Evolutionary conservation across 2,329 filamentous ascomycete genomes (phyloP).

Genomic region (Penicillium frequentans): DNA sequence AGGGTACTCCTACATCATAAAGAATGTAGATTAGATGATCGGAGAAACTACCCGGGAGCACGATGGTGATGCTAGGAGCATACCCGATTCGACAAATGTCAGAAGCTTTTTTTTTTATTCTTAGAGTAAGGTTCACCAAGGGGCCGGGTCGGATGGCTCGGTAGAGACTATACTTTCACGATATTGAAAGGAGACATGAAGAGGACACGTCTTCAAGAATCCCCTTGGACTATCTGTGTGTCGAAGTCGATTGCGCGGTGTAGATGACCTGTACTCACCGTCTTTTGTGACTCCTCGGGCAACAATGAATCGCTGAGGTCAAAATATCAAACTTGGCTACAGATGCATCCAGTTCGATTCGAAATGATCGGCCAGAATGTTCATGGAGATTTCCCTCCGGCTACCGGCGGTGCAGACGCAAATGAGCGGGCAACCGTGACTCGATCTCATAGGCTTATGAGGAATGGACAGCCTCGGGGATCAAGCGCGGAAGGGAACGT

Average conservation of each 20-base stretch:
- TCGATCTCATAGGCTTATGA: not conserved
- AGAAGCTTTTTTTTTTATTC: not conserved
- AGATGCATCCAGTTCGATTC: slow-evolving; percentile 16
- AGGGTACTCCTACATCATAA: slow-evolving; percentile 5
- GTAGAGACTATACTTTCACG: slow-evolving; percentile 1
- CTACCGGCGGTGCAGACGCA: slow-evolving; percentile 24
- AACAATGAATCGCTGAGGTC: slow-evolving; percentile 15
- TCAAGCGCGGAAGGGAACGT: not conserved
- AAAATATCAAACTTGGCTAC: slow-evolving; percentile 23
- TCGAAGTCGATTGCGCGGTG: not conserved
- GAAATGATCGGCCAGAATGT: slow-evolving; percentile 15
- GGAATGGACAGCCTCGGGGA: not conserved
- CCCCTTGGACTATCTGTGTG: not conserved
- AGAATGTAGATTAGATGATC: slow-evolving; percentile 6
- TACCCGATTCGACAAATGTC: not conserved
- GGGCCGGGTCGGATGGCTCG: not conserved
- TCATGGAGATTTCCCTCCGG: slow-evolving; percentile 7
- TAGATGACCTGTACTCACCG: slow-evolving; percentile 22
- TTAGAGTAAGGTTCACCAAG: slow-evolving; percentile 1
- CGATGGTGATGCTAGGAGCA: not conserved
- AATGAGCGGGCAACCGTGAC: slow-evolving; percentile 13
- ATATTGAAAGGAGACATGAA: not conserved
- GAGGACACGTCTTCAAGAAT: not conserved
- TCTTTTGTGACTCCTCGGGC: slow-evolving; percentile 20
- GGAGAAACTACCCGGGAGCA: not conserved